Conservation (phyloP, 371 early-diverging fungal species). For the Fennellomyces sp. region DNA sequence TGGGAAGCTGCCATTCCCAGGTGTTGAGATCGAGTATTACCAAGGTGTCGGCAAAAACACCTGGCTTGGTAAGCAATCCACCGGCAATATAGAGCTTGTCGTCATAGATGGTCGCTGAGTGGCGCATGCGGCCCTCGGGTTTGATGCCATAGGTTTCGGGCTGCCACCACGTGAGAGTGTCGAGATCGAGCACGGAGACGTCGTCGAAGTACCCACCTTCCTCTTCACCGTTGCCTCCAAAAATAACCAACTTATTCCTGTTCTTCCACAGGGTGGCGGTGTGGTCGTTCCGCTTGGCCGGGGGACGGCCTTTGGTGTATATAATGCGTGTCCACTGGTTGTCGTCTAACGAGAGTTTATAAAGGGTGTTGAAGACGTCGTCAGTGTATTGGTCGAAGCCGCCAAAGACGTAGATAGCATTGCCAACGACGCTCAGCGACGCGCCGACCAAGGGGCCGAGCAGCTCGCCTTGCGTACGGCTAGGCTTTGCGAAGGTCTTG, state of each 20-base stretch:
- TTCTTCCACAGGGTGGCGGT: conserved; percentile 63
- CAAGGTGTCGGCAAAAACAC: conserved; percentile 53
- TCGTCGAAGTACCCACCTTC: conserved; percentile 63
- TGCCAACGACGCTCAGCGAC: conserved; percentile 55
- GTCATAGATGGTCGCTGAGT: conserved; percentile 69
- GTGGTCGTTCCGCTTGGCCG: conserved; percentile 71
- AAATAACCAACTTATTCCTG: conserved; percentile 65
- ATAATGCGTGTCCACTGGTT: conserved; percentile 61
- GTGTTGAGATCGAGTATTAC: conserved; percentile 62
- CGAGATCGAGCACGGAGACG: conserved; percentile 61
- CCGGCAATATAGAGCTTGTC: conserved; percentile 71
- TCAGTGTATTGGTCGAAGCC: conserved; percentile 75
- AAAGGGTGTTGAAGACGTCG: conserved; percentile 69
- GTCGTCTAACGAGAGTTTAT: conserved; percentile 31
- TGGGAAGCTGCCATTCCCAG: conserved; percentile 66
- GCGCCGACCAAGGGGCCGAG: conserved; percentile 65
- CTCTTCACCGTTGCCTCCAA: conserved; percentile 72
- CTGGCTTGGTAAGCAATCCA: conserved; percentile 38
- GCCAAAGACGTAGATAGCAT: conserved; percentile 63
- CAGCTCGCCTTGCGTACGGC: conserved; percentile 50
- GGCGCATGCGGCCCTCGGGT: conserved; percentile 63
- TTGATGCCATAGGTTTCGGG: conserved; percentile 55
- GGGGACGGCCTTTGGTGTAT: conserved; percentile 63
- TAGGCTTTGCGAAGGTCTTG: conserved; percentile 28
- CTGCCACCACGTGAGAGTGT: conserved; percentile 65